phyloP scores from a whole-genome alignment of 2,329 filamentous ascomycete species.

The Xylariaceae sp. region DNA sequence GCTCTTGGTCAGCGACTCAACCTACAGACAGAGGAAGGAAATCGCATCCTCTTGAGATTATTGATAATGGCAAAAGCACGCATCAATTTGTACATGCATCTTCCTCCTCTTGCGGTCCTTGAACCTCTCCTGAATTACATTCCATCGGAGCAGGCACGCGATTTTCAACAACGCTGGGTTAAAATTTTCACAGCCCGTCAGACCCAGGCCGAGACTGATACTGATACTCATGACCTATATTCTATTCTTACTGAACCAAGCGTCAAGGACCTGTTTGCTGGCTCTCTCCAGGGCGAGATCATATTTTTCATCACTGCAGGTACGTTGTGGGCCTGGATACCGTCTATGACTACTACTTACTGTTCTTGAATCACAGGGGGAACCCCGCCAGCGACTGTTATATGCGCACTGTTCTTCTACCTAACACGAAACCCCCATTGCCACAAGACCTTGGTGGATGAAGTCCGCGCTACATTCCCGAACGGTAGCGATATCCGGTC shows the following conservation, averaged over 20 bases:
- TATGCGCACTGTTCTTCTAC: conserved; percentile 15
- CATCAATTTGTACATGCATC: conserved; percentile 10
- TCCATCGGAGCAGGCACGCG: conserved; percentile 4
- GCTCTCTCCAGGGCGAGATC: conserved; percentile 33
- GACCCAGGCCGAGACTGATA: conserved; percentile 2
- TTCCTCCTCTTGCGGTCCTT: conserved; percentile 5
- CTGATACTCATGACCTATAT: conserved; percentile 10
- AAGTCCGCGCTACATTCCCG: conserved; percentile 9
- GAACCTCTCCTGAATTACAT: conserved; percentile 8
- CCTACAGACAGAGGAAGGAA: conserved; percentile 9
- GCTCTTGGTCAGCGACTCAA: conserved; percentile 10
- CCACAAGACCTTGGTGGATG: conserved; percentile 8
- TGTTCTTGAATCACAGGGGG: conserved; percentile 8
- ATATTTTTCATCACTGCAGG: conserved; percentile 28
- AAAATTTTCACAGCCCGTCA: conserved; percentile 7
- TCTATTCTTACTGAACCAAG: conserved; percentile 10
- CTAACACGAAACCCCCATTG: conserved; percentile 7
- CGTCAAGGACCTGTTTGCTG: conserved; percentile 27
- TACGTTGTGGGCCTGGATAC: conserved; percentile 1
- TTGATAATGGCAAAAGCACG: conserved; percentile 6
- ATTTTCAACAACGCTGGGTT: conserved; percentile 5
- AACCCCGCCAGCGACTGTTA: conserved; percentile 9
- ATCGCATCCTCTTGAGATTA: conserved; percentile 9
- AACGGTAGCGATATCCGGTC: conserved; percentile 6
- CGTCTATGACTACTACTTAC: no score